phyloP scores from a whole-genome alignment of 805 yeast species.

The Lipomyces spencermartinsiae region DNA sequence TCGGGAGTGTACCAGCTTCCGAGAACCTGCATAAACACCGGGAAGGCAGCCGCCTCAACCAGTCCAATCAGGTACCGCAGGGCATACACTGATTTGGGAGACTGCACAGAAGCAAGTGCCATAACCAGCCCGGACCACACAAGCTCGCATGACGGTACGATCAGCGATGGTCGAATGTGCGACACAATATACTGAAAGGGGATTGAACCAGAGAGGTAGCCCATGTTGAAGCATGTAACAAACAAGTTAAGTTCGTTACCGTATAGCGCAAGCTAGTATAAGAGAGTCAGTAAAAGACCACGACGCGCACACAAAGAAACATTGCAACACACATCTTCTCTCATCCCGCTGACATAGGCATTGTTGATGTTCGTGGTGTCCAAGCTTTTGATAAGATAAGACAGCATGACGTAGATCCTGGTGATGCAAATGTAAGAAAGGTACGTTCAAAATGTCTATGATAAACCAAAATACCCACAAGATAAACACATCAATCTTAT shows the following conservation, averaged over 20 bases:
- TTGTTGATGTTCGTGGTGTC: constrained; percentile 64
- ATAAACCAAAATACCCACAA: constrained; percentile 41
- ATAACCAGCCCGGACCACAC: constrained; percentile 65
- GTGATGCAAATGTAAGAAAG: background rate
- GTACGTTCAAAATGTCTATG: constrained; percentile 36
- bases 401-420: constrained; percentile 22
- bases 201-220: constrained; percentile 45
- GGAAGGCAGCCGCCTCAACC: constrained; percentile 70
- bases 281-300: constrained; percentile 19
- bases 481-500: constrained; percentile 46
- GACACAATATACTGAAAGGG: constrained; percentile 46
- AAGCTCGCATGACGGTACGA: constrained; percentile 62
- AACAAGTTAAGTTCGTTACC: constrained; percentile 50
- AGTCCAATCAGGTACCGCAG: constrained; percentile 70
- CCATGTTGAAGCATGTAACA: constrained; percentile 41
- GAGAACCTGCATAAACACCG: constrained; percentile 48
- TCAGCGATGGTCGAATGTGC: constrained; percentile 44
- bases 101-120: constrained; percentile 58
- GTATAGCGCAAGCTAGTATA: constrained; percentile 48
- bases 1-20: constrained; percentile 64
- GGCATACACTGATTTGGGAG: constrained; percentile 59
- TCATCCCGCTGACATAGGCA: constrained; percentile 72
- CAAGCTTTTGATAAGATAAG: constrained; percentile 57
- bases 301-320: constrained; percentile 51
- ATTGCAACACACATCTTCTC: constrained; percentile 53